These are phyloP conservation scores for Dacryopinax primogenitus DNA, from an alignment of 768 basidiomycete genomes.

Conservation along the genomic window DNA sequence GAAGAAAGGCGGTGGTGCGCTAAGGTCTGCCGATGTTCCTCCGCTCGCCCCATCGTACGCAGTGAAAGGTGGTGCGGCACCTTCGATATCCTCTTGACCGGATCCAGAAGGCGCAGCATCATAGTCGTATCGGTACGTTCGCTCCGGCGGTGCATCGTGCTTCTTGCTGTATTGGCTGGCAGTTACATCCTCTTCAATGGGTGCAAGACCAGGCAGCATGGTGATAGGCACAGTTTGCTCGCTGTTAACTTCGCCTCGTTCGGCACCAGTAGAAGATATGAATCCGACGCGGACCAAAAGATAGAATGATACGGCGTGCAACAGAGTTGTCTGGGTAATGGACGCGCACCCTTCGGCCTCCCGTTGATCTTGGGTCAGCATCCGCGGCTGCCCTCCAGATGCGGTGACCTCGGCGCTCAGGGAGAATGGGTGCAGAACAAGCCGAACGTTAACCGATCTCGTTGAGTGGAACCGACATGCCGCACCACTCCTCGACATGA, in stretches of 20 bases:
- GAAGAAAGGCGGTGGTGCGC: constrained; percentile 60
- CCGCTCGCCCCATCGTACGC: constrained; percentile 27
- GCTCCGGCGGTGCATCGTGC: constrained; percentile 65
- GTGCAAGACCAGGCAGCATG: constrained; percentile 61
- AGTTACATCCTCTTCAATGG: constrained; percentile 64
- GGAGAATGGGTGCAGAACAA: constrained; percentile 49
- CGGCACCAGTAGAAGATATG: constrained; percentile 42
- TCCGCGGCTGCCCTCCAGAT: constrained; percentile 23
- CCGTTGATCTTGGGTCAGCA: constrained; percentile 33
- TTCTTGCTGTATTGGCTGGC: constrained; percentile 70
- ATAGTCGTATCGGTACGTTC: constrained; percentile 56
- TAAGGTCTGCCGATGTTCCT: constrained; percentile 70
- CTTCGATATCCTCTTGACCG: constrained; percentile 54
- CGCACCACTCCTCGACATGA: constrained; percentile 77
- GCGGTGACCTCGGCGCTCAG: constrained; percentile 12
- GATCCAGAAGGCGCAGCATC: constrained; percentile 50
- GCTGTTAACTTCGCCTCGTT: constrained; percentile 39
- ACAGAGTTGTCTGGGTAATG: constrained; percentile 66
- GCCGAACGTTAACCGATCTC: constrained; percentile 59
- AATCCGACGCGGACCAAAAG: constrained; percentile 65
- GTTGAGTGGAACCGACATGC: constrained; percentile 79
- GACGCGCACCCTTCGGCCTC: constrained; percentile 49
- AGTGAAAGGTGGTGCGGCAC: constrained; percentile 56
- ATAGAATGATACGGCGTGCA: constrained; percentile 71
- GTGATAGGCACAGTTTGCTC: constrained; percentile 55